phyloP scores from a whole-genome alignment of 352 stramenopile genomes.

The Globisporangium polare region DNA sequence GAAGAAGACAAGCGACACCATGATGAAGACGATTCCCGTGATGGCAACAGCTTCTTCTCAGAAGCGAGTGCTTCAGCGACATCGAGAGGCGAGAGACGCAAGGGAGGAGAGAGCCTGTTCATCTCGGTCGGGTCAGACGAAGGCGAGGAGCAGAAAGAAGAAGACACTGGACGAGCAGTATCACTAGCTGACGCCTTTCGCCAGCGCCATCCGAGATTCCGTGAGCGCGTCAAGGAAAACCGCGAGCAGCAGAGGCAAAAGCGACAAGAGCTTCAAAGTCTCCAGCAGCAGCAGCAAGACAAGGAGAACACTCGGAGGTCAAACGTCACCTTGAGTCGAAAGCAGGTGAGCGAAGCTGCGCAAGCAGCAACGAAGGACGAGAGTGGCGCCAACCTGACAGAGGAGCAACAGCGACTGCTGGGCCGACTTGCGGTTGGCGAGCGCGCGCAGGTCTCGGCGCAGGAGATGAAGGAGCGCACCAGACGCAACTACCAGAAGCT shows the following conservation, averaged over 20 bases:
- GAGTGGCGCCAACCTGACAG: neutral
- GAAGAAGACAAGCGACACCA: constrained; percentile 28
- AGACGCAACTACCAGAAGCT: constrained; percentile 62
- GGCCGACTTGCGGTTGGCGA: constrained; percentile 43
- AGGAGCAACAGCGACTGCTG: constrained; percentile 30
- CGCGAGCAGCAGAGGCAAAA: constrained; percentile 29
- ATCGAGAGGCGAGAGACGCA: neutral
- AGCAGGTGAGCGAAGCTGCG: neutral
- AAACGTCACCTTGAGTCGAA: neutral
- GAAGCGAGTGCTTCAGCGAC: neutral
- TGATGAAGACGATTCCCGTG: constrained; percentile 5
- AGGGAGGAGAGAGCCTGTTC: constrained; percentile 3
- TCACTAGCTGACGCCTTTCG: constrained; percentile 65
- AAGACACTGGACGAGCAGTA: neutral
- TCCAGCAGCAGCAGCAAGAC: constrained; percentile 13
- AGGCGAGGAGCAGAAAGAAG: neutral
- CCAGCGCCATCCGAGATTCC: constrained; percentile 51
- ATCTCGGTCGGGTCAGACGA: constrained; percentile 1
- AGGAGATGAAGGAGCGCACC: constrained; percentile 70
- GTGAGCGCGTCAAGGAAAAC: constrained; percentile 21
- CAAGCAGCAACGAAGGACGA: neutral
- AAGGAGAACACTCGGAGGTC: constrained; percentile 9
- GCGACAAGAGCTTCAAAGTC: constrained; percentile 18
- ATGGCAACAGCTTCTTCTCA: constrained; percentile 13
- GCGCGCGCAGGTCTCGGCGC: constrained; percentile 48